Evolutionary conservation across 257 asterid genomes (phyloP).

Genomic region (Knoxia roxburghii): DNA sequence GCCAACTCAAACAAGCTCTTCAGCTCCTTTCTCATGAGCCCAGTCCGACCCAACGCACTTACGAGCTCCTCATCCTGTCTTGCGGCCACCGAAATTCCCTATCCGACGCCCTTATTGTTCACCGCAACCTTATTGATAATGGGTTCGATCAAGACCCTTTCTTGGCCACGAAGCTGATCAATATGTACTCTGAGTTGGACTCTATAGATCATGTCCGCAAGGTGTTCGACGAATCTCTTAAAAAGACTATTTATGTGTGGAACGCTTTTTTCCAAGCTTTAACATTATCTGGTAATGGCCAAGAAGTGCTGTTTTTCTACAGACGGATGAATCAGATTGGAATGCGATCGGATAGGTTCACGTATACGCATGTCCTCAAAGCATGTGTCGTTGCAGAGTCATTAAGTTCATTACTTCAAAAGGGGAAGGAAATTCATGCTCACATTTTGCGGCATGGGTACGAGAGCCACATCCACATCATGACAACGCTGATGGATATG

Average conservation of each 20-base stretch:
- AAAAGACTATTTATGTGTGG: slow-evolving; percentile 65
- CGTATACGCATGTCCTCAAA: slow-evolving; percentile 77
- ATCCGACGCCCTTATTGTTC: slow-evolving; percentile 51
- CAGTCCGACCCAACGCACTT: slow-evolving; percentile 64
- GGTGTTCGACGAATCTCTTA: slow-evolving; percentile 63
- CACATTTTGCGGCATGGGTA: slow-evolving; percentile 72
- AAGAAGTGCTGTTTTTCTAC: slow-evolving; percentile 58
- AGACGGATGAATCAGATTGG: slow-evolving; percentile 56
- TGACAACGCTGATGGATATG: slow-evolving; percentile 85
- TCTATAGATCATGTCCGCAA: slow-evolving; percentile 49
- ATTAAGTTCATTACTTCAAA: slow-evolving; percentile 18
- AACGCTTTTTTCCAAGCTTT: slow-evolving; percentile 78
- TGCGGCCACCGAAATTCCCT: slow-evolving; percentile 42
- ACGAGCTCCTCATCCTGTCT: slow-evolving; percentile 70
- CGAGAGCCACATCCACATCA: slow-evolving; percentile 56
- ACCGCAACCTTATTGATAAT: slow-evolving; percentile 44
- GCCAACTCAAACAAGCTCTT: slow-evolving; percentile 71
- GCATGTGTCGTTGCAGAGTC: slow-evolving; percentile 71
- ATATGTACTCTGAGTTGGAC: slow-evolving; percentile 48
- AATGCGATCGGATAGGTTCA: slow-evolving; percentile 71
- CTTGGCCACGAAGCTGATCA: slow-evolving; percentile 85
- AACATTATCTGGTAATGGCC: slow-evolving; percentile 59
- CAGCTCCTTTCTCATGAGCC: slow-evolving; percentile 51
- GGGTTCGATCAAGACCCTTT: slow-evolving; percentile 74
- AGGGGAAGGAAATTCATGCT: slow-evolving; percentile 73